Conservation (phyloP, 306 rosid genomes). For the Astragalus membranaceus region DNA sequence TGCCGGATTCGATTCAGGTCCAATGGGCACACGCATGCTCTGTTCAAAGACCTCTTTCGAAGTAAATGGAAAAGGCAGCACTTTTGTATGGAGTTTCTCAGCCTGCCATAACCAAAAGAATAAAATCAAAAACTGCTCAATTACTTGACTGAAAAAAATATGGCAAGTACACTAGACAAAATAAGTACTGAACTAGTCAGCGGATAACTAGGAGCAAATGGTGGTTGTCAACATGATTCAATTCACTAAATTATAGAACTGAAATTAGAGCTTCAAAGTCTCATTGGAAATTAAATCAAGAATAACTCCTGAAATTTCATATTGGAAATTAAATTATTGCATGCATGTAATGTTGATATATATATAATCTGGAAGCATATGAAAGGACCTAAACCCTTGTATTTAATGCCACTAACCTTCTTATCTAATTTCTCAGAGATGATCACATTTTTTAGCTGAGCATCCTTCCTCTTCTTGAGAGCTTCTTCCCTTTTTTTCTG, state of each 20-base stretch:
- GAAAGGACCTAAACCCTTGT: background rate
- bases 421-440: constrained; percentile 77
- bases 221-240: background rate
- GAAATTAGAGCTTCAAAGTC: background rate
- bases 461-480: constrained; percentile 76
- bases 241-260: background rate
- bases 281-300: background rate
- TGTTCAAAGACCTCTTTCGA: constrained; percentile 72
- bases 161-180: background rate
- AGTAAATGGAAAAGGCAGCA: constrained; percentile 74
- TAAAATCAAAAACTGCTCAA: constrained; percentile 3
- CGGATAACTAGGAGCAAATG: background rate
- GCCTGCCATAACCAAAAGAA: constrained; percentile 53
- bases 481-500: constrained; percentile 68
- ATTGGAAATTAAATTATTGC: background rate
- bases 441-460: constrained; percentile 68
- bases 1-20: constrained; percentile 94
- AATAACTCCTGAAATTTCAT: background rate
- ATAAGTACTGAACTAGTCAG: background rate
- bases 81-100: constrained; percentile 70
- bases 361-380: background rate
- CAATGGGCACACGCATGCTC: constrained; percentile 81
- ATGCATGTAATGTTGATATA: background rate
- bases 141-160: background rate
- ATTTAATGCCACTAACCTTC: constrained; percentile 50